A percentile compares a stretch with the other conserved stretches of the same genome.
These are phyloP conservation scores for Dipodascus albidus DNA, from an alignment of 805 yeast species.

Conservation along the genomic window DNA sequence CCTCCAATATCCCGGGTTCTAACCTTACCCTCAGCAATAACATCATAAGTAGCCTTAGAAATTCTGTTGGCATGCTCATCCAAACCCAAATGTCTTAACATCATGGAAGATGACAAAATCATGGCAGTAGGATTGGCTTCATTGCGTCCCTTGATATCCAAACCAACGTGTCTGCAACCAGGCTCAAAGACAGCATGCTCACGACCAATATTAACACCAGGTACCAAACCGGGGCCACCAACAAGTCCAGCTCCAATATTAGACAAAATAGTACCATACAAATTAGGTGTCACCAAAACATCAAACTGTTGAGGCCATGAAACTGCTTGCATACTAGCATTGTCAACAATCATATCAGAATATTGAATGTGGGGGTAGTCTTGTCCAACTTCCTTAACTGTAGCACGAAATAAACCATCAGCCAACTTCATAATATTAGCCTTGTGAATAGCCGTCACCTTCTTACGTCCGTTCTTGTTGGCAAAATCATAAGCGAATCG, in stretches of 20 bases:
- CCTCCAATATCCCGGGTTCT: conserved; percentile 93
- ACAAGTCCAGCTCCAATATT: conserved; percentile 96
- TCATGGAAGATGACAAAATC: conserved; percentile 81
- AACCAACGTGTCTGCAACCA: conserved; percentile 98
- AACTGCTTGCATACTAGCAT: conserved; percentile 98
- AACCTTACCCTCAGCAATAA: conserved; percentile 75
- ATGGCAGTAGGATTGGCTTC: conserved; percentile 97
- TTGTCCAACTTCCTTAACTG: conserved; percentile 77
- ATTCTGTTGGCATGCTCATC: conserved; percentile 76
- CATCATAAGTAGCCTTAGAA: conserved; percentile 79
- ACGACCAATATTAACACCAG: conserved; percentile 97
- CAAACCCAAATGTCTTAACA: conserved; percentile 92
- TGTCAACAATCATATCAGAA: conserved; percentile 93
- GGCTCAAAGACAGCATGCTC: conserved; percentile 98
- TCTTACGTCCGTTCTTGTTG: conserved; percentile 76
- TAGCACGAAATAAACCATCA: conserved; percentile 94
- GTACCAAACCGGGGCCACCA: conserved; percentile 98
- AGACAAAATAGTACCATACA: conserved; percentile 94
- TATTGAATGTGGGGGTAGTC: conserved; percentile 73
- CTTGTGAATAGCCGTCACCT: conserved; percentile 95
- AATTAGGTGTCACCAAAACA: conserved; percentile 93
- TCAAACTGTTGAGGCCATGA: conserved; percentile 97
- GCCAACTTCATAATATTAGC: conserved; percentile 98
- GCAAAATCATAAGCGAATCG: conserved; percentile 97
- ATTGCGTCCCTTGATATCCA: conserved; percentile 89